These are phyloP conservation scores for Citrus inodora DNA, from an alignment of 345 rosid genomes.

Conservation along the genomic window DNA sequence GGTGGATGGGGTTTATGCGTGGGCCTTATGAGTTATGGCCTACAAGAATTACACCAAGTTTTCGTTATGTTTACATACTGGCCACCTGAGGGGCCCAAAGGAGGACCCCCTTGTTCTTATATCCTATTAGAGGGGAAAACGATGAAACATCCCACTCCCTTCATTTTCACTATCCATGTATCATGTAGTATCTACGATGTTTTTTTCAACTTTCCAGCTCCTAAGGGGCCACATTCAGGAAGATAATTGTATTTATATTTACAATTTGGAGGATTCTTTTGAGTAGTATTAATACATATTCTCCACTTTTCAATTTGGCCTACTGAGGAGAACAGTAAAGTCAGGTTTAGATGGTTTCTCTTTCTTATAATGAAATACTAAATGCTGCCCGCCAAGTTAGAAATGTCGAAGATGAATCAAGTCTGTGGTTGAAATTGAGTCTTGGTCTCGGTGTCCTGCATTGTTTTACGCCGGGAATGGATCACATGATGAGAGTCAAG, in stretches of 20 bases:
- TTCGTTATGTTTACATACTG: conserved; percentile 9
- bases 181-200: neutral
- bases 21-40: neutral
- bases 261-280: neutral
- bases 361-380: neutral
- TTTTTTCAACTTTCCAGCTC: neutral
- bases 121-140: neutral
- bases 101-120: conserved; percentile 15
- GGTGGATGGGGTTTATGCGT: neutral
- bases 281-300: too few relatives aligned
- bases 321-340: neutral
- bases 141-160: neutral
- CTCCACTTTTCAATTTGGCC: too few relatives aligned
- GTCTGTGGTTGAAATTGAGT: neutral
- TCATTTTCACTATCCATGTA: neutral
- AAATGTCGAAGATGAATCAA: neutral
- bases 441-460: neutral
- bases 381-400: neutral
- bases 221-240: neutral
- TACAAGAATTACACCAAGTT: neutral
- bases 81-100: conserved; percentile 9
- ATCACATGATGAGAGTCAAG: neutral
- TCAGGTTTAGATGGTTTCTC: neutral
- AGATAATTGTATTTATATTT: neutral
- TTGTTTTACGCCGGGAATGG: neutral